A percentile compares a stretch with the other conserved stretches of the same genome.
These are phyloP conservation scores for Russula ochroleuca DNA, from an alignment of 768 basidiomycete genomes.

Conservation along the genomic window DNA sequence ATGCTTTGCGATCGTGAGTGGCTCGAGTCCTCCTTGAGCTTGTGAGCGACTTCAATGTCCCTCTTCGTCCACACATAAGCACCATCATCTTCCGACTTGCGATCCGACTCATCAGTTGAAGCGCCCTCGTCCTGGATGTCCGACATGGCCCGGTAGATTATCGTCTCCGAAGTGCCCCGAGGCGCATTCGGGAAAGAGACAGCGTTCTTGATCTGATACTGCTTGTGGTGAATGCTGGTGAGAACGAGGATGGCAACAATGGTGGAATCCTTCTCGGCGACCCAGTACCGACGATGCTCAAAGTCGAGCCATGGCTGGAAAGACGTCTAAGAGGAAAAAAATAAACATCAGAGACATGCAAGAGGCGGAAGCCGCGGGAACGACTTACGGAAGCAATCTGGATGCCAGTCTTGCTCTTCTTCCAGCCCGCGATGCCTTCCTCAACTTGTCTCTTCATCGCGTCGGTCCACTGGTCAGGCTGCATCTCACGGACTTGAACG, in stretches of 20 bases:
- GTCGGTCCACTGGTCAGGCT: constrained; percentile 39
- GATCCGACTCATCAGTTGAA: background rate
- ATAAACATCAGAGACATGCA: background rate
- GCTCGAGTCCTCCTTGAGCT: constrained; percentile 5
- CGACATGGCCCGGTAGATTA: constrained; percentile 47
- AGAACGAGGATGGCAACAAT: constrained; percentile 49
- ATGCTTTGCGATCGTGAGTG: constrained; percentile 15
- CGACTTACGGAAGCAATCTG: constrained; percentile 41
- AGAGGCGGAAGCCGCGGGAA: rapidly evolving
- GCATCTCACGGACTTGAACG: constrained; percentile 47
- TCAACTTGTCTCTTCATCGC: constrained; percentile 48
- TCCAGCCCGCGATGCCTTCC: constrained; percentile 54
- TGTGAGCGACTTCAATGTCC: constrained; percentile 10
- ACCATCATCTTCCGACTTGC: constrained; percentile 13
- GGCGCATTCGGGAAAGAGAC: constrained; percentile 51
- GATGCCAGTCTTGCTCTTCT: constrained; percentile 46
- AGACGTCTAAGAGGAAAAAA: constrained; percentile 35
- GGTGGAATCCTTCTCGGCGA: constrained; percentile 42
- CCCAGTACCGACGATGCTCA: constrained; percentile 54
- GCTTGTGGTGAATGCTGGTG: constrained; percentile 41
- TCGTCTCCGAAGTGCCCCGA: constrained; percentile 49
- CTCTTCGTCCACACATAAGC: constrained; percentile 8
- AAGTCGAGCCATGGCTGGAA: constrained; percentile 53
- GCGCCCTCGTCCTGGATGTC: constrained; percentile 38
- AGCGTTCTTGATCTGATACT: constrained; percentile 55